phyloP scores from a whole-genome alignment of 768 basidiomycete species.

The Cystofilobasidium macerans region DNA sequence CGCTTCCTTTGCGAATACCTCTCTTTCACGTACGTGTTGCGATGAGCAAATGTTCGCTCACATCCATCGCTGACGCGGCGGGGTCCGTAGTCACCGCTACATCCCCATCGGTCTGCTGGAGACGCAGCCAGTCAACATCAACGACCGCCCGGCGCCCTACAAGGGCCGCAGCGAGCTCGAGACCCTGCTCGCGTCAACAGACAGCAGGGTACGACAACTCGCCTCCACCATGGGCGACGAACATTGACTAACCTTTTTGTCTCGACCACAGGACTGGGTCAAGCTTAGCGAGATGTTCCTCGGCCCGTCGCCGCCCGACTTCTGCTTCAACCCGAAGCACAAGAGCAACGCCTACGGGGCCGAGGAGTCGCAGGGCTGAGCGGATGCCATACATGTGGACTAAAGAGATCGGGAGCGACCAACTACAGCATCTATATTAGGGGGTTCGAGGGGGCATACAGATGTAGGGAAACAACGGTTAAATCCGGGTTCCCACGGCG shows the following conservation, averaged over 20 bases:
- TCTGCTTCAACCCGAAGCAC: conserved; percentile 84
- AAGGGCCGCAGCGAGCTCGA: conserved; percentile 73
- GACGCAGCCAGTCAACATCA: conserved; percentile 62
- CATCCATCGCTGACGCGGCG: neutral
- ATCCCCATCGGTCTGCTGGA: conserved; percentile 88
- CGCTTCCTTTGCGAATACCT: conserved; percentile 90
- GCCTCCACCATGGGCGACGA: neutral
- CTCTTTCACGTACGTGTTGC: conserved; percentile 58
- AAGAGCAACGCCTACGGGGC: conserved; percentile 57
- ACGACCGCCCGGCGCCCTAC: conserved; percentile 83
- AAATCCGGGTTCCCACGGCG: too few relatives aligned
- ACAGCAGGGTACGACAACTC: conserved; percentile 3
- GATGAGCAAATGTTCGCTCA: neutral
- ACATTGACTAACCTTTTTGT: neutral
- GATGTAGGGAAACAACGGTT: too few relatives aligned
- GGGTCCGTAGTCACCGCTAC: conserved; percentile 58
- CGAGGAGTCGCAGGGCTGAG: conserved; percentile 38
- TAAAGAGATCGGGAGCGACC: too few relatives aligned
- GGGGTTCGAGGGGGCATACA: too few relatives aligned
- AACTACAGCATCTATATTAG: too few relatives aligned
- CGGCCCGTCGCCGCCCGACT: conserved; percentile 69
- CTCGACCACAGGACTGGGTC: conserved; percentile 61
- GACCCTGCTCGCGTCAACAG: conserved; percentile 31
- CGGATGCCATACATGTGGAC: neutral
- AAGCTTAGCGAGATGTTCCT: conserved; percentile 92